Evolutionary conservation across 148 eudicot genomes (phyloP).

Genomic region (Drosera capensis): DNA sequence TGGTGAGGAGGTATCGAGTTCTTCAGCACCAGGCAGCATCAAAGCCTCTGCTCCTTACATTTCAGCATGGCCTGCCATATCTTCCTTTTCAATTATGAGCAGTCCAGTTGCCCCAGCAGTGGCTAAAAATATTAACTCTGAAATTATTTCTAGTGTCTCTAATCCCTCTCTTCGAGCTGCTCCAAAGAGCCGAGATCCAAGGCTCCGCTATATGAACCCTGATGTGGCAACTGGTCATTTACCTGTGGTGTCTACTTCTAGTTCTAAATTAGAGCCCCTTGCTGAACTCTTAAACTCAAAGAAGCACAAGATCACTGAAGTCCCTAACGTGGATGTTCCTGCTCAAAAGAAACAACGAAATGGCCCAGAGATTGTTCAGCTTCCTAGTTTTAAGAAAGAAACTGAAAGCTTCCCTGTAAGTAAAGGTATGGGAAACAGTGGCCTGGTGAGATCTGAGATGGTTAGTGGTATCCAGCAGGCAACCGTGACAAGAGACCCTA

Average conservation of each 20-base stretch:
- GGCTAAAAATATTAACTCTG: conserved; percentile 17
- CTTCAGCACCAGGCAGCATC: conserved; percentile 5
- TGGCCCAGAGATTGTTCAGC: conserved; percentile 16
- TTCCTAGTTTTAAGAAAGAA: not conserved
- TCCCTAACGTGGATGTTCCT: conserved; percentile 32
- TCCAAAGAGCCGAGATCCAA: conserved; percentile 77
- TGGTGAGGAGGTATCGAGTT: conserved; percentile 61
- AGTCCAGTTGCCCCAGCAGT: conserved; percentile 19
- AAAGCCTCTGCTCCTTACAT: conserved; percentile 12
- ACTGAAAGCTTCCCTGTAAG: conserved; percentile 9
- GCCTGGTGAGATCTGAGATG: conserved; percentile 17
- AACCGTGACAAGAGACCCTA: conserved; percentile 18
- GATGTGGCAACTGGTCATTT: conserved; percentile 15
- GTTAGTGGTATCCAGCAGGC: conserved; percentile 16
- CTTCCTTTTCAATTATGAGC: conserved; percentile 15
- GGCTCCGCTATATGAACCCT: conserved; percentile 46
- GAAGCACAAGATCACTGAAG: conserved; percentile 35
- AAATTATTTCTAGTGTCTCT: conserved; percentile 13
- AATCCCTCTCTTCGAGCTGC: conserved; percentile 18
- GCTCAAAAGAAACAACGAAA: conserved; percentile 46
- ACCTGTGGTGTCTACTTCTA: conserved; percentile 13
- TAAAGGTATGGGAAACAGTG: conserved; percentile 27
- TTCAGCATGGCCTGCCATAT: conserved; percentile 17
- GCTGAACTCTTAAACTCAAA: conserved; percentile 19
- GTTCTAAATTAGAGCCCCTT: conserved; percentile 25